phyloP scores from a whole-genome alignment of 1,284 basidiomycete genomes.

The Boletus albobrunnescens region DNA sequence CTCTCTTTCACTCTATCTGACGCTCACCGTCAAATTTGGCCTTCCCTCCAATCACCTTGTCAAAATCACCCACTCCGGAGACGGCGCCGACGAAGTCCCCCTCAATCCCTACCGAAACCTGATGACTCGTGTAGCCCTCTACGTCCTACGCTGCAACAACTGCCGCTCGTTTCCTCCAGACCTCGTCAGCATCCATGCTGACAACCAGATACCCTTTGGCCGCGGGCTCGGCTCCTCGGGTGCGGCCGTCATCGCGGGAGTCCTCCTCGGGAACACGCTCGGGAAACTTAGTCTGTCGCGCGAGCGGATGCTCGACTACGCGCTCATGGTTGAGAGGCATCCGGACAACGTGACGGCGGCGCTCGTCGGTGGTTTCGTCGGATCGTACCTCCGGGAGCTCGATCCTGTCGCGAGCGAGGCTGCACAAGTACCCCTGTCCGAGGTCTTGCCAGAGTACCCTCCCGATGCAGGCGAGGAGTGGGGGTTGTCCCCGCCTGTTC shows the following conservation, averaged over 20 bases:
- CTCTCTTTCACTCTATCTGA: conserved; percentile 86
- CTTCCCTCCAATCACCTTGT: conserved; percentile 46
- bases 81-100: conserved; percentile 89
- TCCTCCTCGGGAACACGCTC: conserved; percentile 83
- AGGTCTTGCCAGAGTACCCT: conserved; percentile 96
- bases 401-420: conserved; percentile 73
- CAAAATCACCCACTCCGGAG: conserved; percentile 76
- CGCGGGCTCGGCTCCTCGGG: conserved; percentile 96
- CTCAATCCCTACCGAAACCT: conserved; percentile 96
- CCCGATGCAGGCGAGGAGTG: conserved; percentile 87
- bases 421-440: conserved; percentile 88
- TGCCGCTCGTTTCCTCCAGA: conserved; percentile 74
- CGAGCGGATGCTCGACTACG: conserved; percentile 87
- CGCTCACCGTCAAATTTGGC: conserved; percentile 62
- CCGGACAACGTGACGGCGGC: conserved; percentile 99
- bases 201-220: conserved; percentile 97
- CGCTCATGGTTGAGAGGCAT: conserved; percentile 98
- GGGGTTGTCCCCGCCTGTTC: conserved; percentile 85
- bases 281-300: conserved; percentile 70
- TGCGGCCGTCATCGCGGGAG: conserved; percentile 95
- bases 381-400: conserved; percentile 91
- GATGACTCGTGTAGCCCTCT: conserved; percentile 95
- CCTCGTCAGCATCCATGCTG: conserved; percentile 65
- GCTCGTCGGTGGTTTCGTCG: conserved; percentile 96
- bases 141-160: conserved; percentile 87